Conservation (phyloP, 2,329 filamentous ascomycete genomes). For the Pseudophaeomoniella oleicola region DNA sequence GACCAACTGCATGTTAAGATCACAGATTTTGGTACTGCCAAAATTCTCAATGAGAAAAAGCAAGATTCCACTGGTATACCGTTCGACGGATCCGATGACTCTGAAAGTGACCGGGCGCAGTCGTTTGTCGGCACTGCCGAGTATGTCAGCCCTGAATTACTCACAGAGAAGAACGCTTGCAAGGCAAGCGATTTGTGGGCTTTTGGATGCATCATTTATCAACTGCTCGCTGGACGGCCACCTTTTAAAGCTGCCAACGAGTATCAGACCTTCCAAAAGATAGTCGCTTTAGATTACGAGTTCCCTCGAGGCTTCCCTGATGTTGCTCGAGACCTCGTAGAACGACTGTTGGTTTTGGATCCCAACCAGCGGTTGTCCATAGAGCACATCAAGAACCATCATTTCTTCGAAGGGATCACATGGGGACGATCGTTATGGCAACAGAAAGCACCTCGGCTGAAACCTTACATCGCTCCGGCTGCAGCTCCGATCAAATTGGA, state of each 20-base stretch:
- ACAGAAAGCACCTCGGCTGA: slow-evolving; percentile 72
- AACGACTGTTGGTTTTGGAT: slow-evolving; percentile 79
- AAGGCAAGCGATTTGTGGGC: slow-evolving; percentile 98
- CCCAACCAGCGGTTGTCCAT: slow-evolving; percentile 72
- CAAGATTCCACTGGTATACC: slow-evolving; percentile 19
- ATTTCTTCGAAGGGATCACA: slow-evolving; percentile 77
- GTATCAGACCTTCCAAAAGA: slow-evolving; percentile 96
- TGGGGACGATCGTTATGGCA: slow-evolving; percentile 84
- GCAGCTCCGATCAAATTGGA: slow-evolving; percentile 70
- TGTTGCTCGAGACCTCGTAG: slow-evolving; percentile 75
- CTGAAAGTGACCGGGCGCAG: slow-evolving; percentile 60
- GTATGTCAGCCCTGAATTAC: slow-evolving; percentile 93
- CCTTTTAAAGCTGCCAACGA: slow-evolving; percentile 95
- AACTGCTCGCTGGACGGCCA: slow-evolving; percentile 84
- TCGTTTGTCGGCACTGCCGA: slow-evolving; percentile 97
- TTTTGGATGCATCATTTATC: slow-evolving; percentile 95
- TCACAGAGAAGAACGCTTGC: slow-evolving; percentile 92
- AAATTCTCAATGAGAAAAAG: slow-evolving; percentile 52
- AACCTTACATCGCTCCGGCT: slow-evolving; percentile 64
- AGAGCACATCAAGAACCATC: slow-evolving; percentile 92
- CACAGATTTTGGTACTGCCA: slow-evolving; percentile 97
- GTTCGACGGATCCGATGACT: slow-evolving; percentile 38
- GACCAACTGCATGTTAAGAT: slow-evolving; percentile 97
- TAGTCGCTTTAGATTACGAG: slow-evolving; percentile 83
- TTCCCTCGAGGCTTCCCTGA: slow-evolving; percentile 81